A percentile compares a stretch with the other conserved stretches of the same genome.
phyloP scores from a whole-genome alignment of 2,329 filamentous ascomycete species.

The Rutstroemia sp. region DNA sequence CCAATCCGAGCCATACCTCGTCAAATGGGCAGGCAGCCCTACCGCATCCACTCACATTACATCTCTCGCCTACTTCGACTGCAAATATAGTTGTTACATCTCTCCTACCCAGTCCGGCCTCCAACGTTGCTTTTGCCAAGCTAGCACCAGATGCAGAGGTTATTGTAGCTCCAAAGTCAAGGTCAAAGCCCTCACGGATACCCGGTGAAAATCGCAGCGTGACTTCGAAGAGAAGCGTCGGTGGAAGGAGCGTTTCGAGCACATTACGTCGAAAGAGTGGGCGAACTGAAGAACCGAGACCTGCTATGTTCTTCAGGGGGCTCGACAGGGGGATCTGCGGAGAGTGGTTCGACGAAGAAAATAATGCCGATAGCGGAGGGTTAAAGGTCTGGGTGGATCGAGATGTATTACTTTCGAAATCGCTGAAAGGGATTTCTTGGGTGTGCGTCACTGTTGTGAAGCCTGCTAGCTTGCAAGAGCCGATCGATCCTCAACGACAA shows the following conservation, averaged over 20 bases:
- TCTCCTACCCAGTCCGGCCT: constrained; percentile 64
- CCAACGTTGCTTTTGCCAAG: constrained; percentile 75
- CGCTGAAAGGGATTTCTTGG: constrained; percentile 69
- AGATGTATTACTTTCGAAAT: constrained; percentile 63
- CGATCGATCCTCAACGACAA: constrained; percentile 60
- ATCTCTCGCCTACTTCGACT: constrained; percentile 90
- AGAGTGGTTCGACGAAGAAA: constrained; percentile 66
- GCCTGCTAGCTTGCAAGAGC: constrained; percentile 67
- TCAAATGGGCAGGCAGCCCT: constrained; percentile 43
- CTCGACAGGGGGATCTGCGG: constrained; percentile 62
- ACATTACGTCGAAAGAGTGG: constrained; percentile 53
- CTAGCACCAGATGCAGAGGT: constrained; percentile 92
- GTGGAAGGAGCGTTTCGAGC: constrained; percentile 64
- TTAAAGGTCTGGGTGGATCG: constrained; percentile 81
- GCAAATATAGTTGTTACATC: constrained; percentile 84
- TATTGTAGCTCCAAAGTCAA: constrained; percentile 89
- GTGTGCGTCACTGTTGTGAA: constrained; percentile 81
- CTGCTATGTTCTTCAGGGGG: constrained; percentile 70
- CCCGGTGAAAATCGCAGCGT: constrained; percentile 75
- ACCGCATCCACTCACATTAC: constrained; percentile 78
- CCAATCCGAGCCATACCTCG: constrained; percentile 66
- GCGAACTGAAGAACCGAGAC: constrained; percentile 57
- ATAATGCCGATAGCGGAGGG: constrained; percentile 45
- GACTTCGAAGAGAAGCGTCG: constrained; percentile 69
- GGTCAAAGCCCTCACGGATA: constrained; percentile 58